Conservation (phyloP, 257 asterid genomes). For the Eustoma russellianum region DNA sequence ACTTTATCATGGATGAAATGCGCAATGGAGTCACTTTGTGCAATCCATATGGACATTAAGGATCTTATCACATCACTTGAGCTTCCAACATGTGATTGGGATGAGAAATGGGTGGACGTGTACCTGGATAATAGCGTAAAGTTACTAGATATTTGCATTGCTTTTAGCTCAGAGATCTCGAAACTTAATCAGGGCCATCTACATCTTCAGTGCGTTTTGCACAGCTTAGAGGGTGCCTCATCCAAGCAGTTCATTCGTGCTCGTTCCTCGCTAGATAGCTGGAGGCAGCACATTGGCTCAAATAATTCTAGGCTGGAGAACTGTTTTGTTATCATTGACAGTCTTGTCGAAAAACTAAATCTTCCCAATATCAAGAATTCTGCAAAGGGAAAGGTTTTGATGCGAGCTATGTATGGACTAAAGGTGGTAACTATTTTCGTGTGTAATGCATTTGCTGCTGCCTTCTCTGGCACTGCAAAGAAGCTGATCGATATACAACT, state of each 20-base stretch:
- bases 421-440: slow-evolving; percentile 52
- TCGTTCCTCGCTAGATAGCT: slow-evolving; percentile 54
- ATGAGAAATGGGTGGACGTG: slow-evolving; percentile 76
- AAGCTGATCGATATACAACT: slow-evolving; percentile 49
- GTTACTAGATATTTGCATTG: slow-evolving; percentile 69
- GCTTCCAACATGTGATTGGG: slow-evolving; percentile 75
- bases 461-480: slow-evolving; percentile 58
- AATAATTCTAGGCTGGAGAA: slow-evolving; percentile 58
- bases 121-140: slow-evolving; percentile 68
- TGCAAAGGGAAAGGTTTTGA: slow-evolving; percentile 66
- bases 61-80: slow-evolving; percentile 58
- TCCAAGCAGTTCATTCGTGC: slow-evolving; percentile 50
- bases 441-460: slow-evolving; percentile 58
- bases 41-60: slow-evolving; percentile 59
- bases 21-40: slow-evolving; percentile 57
- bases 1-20: slow-evolving; percentile 67
- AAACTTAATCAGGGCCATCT: slow-evolving; percentile 72
- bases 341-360: slow-evolving; percentile 46
- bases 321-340: slow-evolving; percentile 52
- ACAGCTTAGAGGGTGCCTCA: slow-evolving; percentile 28
- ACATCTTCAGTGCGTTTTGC: slow-evolving; percentile 49
- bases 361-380: slow-evolving; percentile 82
- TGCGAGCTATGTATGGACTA: slow-evolving; percentile 83
- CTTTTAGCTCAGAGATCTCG: slow-evolving; percentile 73
- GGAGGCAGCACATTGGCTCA: slow-evolving; percentile 53